A percentile compares a stretch with the other conserved stretches of the same genome.
Conservation (phyloP, 495 filamentous ascomycete species). For the Neurospora sublineolata region DNA sequence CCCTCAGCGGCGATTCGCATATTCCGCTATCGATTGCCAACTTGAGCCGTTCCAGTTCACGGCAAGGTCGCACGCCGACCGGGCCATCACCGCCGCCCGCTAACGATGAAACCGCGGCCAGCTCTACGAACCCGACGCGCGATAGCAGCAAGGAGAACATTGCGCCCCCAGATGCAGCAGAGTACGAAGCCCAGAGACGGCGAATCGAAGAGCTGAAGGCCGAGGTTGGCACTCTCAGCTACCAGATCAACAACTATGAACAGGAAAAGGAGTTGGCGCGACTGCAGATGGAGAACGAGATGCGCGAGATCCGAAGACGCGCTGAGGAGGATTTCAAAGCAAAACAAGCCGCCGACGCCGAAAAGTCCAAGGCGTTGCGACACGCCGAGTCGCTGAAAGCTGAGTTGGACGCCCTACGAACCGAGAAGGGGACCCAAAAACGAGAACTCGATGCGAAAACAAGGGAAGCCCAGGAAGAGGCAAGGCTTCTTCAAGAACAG, state of each 20-base stretch:
- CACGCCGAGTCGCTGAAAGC: constrained; percentile 61
- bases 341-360: constrained; percentile 62
- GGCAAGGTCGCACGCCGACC: constrained; percentile 19
- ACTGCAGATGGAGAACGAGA: constrained; percentile 69
- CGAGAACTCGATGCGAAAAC: constrained; percentile 58
- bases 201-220: constrained; percentile 45
- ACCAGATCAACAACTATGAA: constrained; percentile 53
- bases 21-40: constrained; percentile 15
- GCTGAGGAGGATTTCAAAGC: constrained; percentile 75
- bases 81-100: constrained; percentile 26
- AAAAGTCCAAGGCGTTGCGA: constrained; percentile 52
- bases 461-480: constrained; percentile 60
- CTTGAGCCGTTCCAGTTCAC: constrained; percentile 25
- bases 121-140: constrained; percentile 13
- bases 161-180: constrained; percentile 35
- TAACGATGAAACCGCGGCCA: constrained; percentile 12
- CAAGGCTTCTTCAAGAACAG: constrained; percentile 60
- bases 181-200: constrained; percentile 38
- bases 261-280: constrained; percentile 73
- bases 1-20: constrained; percentile 43
- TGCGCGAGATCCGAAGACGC: constrained; percentile 60
- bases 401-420: constrained; percentile 52
- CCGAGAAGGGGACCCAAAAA: constrained; percentile 45
- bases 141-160: constrained; percentile 41
- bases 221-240: constrained; percentile 42